Base-by-base conservation (phyloP, 2,329 filamentous ascomycete species). In the Pseudogymnoascus sp. region DNA sequence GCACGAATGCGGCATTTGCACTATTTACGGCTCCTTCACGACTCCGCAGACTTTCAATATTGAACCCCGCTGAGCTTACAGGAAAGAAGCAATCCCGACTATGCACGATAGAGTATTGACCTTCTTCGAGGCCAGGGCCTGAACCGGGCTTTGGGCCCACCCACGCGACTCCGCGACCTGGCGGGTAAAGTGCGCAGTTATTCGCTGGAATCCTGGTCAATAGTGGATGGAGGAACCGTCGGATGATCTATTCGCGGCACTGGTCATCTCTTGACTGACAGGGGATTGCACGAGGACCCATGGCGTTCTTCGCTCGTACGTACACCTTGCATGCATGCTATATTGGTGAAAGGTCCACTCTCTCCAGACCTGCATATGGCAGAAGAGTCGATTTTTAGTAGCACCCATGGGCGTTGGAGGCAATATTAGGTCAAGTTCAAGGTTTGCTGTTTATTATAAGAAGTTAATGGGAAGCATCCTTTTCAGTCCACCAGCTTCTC, bases 91-190 rank as follows among this genome's bases (percentile, higher is more conserved):
- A 54, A 54, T 32, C 28, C 28, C 8, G 8, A 54, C 43, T 18
- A 54, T 54, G 28, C 43, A 54, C 43, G 43, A 54, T 54, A 54
- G 43, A 54, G 43, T 54, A 54, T 54, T 54, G 43, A 54, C 43
- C 43, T 18, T 54, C 28, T 32, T 54, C n/a, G 25, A 6, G 28
- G 43, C 43, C 28, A 5, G 43, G 43, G 25, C 43, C 9, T 16
- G 28, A 54, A 54, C 43, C 43, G 43, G 43, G 43, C 25, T 54
- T 32, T 32, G 25, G 28, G n/a, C 43, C 43, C 25, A 54, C 28
- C 43, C 43, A 54, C 25, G 43, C 43, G 25, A 54, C 43, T n/a
- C 28, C 28, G 43, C 43, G 43, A 25, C 43, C 43, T 54, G 43
- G 43, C 43, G 43, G 43, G 43, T 54, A 54, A 54, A 54, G 43